Evolutionary conservation across 2,329 filamentous ascomycete species (phyloP).

Genomic region (Davidsoniella eucalypti): DNA sequence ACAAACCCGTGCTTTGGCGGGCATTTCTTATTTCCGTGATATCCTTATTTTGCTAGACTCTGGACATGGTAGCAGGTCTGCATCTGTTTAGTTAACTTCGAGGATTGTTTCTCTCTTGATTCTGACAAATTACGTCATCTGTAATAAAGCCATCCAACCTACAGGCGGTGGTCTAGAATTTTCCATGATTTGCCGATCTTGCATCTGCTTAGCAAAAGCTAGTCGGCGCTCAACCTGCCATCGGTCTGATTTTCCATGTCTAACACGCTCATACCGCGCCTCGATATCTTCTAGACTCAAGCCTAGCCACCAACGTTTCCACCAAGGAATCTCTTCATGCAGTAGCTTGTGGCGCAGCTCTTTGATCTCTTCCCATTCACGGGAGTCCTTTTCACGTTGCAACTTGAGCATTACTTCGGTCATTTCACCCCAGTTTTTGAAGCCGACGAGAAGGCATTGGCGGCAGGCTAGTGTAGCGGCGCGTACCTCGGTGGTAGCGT

Average conservation of each 20-base stretch:
- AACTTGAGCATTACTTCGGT: constrained; percentile 26
- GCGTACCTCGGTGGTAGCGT: constrained; percentile 15
- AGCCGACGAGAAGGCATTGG: constrained; percentile 59
- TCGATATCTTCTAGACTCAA: constrained; percentile 23
- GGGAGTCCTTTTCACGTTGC: constrained; percentile 36
- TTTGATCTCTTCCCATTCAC: constrained; percentile 22
- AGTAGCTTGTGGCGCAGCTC: constrained; percentile 17
- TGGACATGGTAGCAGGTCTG: not conserved
- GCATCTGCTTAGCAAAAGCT: constrained; percentile 13
- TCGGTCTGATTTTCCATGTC: constrained; percentile 38
- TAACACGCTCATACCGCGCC: constrained; percentile 20
- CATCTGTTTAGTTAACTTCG: too few species aligned
- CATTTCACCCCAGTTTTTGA: constrained; percentile 76
- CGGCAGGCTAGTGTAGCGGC: constrained; percentile 41
- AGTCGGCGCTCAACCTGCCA: constrained; percentile 33
- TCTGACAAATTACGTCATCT: not conserved
- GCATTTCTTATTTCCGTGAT: not conserved
- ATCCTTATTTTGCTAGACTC: not conserved
- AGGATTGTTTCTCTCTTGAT: not conserved
- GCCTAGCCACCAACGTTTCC: constrained; percentile 18
- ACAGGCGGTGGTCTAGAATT: constrained; percentile 25
- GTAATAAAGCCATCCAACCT: constrained; percentile 23
- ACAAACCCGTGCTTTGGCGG: not conserved
- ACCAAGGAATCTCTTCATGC: constrained; percentile 10
- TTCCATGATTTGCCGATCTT: constrained; percentile 36